Conservation (phyloP, 1,284 basidiomycete species). For the Mycosarcoma maydis region DNA sequence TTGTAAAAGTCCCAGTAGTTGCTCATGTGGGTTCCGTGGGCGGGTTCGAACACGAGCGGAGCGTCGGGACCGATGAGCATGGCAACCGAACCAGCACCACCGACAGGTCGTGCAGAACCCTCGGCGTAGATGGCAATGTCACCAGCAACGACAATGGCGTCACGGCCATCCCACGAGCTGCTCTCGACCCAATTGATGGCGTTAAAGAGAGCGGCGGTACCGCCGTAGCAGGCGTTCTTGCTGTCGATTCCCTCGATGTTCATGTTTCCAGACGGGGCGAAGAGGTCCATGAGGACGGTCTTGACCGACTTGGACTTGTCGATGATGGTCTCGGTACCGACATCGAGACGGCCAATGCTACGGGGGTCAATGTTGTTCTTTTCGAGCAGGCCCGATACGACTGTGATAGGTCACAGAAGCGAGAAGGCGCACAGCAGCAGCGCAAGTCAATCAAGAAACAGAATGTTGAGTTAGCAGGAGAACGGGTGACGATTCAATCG, state of each 20-base stretch:
- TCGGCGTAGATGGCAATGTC: conserved; percentile 99
- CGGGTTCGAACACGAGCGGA: conserved; percentile 90
- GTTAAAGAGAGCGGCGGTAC: conserved; percentile 97
- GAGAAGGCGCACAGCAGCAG: too few species aligned
- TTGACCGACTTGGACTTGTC: conserved; percentile 99
- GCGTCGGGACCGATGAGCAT: conserved; percentile 96
- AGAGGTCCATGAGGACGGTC: conserved; percentile 98
- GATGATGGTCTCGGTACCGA: conserved; percentile 98
- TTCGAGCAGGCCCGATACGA: conserved; percentile 79
- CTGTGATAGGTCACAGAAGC: conserved; percentile 35
- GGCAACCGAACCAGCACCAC: conserved; percentile 94
- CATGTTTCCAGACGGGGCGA: conserved; percentile 87
- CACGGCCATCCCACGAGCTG: conserved; percentile 96
- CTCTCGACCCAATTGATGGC: conserved; percentile 92
- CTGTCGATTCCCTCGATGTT: conserved; percentile 99
- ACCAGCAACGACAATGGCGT: conserved; percentile 95
- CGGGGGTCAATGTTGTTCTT: conserved; percentile 97
- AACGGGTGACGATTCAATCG: too few species aligned
- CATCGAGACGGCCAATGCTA: conserved; percentile 95
- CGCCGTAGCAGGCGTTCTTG: conserved; percentile 99
- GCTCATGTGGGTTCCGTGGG: conserved; percentile 96
- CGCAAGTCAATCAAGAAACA: not conserved
- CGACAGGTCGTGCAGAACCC: conserved; percentile 91
- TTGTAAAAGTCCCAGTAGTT: conserved; percentile 79
- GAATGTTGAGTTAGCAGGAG: too few species aligned